Percentiles rank a stretch among this genome's conserved stretches.
Conservation (phyloP, 345 rosid species). For the Noccaea caerulescens region DNA sequence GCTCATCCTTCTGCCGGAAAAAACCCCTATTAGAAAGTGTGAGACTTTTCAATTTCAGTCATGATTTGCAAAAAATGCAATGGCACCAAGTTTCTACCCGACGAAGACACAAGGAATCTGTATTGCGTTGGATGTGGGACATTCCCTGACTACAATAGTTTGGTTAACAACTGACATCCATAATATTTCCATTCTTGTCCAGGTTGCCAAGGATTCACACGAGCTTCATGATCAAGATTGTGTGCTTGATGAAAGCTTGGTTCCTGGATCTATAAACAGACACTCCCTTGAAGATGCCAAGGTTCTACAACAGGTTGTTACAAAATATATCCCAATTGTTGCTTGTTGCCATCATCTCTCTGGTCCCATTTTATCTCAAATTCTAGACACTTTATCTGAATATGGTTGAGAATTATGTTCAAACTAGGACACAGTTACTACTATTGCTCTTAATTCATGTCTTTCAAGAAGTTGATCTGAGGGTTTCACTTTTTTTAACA, state of each 20-base stretch:
- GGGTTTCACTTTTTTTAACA: conserved; percentile 1
- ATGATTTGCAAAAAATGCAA: too few relatives aligned
- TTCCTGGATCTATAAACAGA: conserved; percentile 69
- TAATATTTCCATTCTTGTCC: conserved; percentile 33
- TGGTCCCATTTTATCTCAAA: conserved; percentile 11
- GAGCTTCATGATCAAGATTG: conserved; percentile 48
- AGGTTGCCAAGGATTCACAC: conserved; percentile 50
- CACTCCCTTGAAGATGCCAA: conserved; percentile 69
- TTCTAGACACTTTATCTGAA: neutral
- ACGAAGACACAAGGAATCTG: too few relatives aligned
- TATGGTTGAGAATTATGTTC: conserved; percentile 9
- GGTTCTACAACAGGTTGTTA: conserved; percentile 87
- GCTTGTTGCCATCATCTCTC: conserved; percentile 65
- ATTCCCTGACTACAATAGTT: too few relatives aligned
- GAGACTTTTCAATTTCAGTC: too few relatives aligned
- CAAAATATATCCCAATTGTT: conserved; percentile 84
- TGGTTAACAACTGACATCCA: conserved; percentile 8
- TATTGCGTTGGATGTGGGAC: too few relatives aligned
- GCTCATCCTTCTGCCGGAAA: too few relatives aligned
- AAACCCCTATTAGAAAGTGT: too few relatives aligned
- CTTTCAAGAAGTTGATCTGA: conserved; percentile 18
- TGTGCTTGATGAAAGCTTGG: conserved; percentile 67
- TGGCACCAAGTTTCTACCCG: too few relatives aligned
- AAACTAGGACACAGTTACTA: conserved; percentile 6
- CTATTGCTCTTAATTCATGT: conserved; percentile 1